Conservation (phyloP, 306 rosid species). For the Fagus crenata region DNA sequence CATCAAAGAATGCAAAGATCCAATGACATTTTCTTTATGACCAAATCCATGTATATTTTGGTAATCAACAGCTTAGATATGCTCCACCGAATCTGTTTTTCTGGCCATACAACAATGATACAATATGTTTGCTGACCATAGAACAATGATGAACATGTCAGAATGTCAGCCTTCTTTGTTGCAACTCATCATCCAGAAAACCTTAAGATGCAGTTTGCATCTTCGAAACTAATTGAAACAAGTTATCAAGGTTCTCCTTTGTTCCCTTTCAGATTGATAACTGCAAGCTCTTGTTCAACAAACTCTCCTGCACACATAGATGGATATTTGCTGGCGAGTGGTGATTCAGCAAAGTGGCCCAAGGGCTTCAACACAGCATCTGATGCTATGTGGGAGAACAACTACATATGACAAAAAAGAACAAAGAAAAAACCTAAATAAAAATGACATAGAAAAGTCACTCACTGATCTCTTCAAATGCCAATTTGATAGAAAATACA, state of each 20-base stretch:
- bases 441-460: conserved; percentile 23
- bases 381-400: conserved; percentile 92
- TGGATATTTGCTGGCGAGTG: conserved; percentile 61
- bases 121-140: too few relatives aligned
- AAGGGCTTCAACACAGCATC: conserved; percentile 86
- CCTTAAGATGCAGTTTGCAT: conserved; percentile 7
- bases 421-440: conserved; percentile 2
- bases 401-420: conserved; percentile 39
- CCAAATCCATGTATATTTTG: neutral
- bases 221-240: conserved; percentile 17
- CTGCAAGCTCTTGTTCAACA: conserved; percentile 90
- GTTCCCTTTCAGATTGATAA: conserved; percentile 81
- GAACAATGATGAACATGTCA: neutral
- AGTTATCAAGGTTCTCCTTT: conserved; percentile 36
- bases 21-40: neutral
- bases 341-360: conserved; percentile 74
- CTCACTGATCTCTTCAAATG: neutral
- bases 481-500: neutral
- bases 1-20: neutral
- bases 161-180: neutral
- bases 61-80: neutral
- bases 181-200: conserved; percentile 4
- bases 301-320: conserved; percentile 72
- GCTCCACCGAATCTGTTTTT: neutral
- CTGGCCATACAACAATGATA: too few relatives aligned